Conservation (phyloP, 1,284 basidiomycete species). For the Austroboletus novae-zelandiae region DNA sequence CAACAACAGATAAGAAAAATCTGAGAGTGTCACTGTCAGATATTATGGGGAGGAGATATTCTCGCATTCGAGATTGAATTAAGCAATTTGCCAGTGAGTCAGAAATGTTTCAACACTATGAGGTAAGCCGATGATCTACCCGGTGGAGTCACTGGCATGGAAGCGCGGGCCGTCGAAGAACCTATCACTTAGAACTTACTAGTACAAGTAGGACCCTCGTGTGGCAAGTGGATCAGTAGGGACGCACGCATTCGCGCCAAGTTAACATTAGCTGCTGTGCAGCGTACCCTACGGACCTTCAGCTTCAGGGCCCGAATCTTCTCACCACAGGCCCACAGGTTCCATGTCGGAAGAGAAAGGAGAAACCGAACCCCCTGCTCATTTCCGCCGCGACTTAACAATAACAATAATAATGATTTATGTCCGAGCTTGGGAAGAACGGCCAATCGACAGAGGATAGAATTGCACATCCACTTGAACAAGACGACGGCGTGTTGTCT, state of each 20-base stretch:
- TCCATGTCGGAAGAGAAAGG: neutral
- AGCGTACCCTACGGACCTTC: neutral
- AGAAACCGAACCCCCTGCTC: neutral
- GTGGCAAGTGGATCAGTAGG: constrained; percentile 12
- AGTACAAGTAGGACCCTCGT: neutral
- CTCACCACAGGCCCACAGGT: neutral
- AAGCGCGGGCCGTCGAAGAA: constrained; percentile 12
- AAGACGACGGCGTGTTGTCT: constrained; percentile 2
- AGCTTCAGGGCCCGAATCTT: neutral
- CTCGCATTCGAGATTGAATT: constrained; percentile 27
- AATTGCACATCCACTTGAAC: constrained; percentile 6
- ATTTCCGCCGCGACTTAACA: neutral
- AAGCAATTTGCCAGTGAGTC: constrained; percentile 22
- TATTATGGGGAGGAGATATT: constrained; percentile 17
- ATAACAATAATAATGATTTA: neutral
- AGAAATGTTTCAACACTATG: constrained; percentile 25
- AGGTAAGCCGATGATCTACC: constrained; percentile 6
- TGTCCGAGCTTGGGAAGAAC: constrained; percentile 1
- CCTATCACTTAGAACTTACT: neutral
- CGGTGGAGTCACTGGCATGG: constrained; percentile 7
- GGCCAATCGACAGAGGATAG: constrained; percentile 1
- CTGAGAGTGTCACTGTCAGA: constrained; percentile 9
- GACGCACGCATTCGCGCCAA: neutral
- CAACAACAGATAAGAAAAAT: constrained; percentile 6
- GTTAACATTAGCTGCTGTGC: constrained; percentile 4